Evolutionary conservation across 108 stramenopile species (phyloP).

Genomic region (Skeletonema tropicum): DNA sequence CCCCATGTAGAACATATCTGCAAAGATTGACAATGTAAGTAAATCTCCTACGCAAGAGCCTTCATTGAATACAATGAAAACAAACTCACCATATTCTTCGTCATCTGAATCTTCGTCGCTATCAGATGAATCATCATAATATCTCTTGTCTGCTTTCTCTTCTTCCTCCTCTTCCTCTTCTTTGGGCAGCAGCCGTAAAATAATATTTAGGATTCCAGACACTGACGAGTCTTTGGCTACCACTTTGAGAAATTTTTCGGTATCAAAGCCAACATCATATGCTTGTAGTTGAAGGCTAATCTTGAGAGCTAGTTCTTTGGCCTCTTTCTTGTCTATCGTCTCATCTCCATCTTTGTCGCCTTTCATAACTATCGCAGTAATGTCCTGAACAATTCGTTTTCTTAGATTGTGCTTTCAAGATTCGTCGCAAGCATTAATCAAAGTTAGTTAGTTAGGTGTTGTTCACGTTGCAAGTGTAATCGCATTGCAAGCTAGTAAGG

Average conservation of each 20-base stretch:
- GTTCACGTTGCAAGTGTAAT: too few species aligned
- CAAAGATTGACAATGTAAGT: not conserved
- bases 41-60: not conserved
- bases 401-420: constrained; percentile 34
- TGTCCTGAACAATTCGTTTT: constrained; percentile 41
- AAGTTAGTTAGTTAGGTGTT: too few species aligned
- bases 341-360: constrained; percentile 36
- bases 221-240: constrained; percentile 30
- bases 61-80: not conserved
- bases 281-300: constrained; percentile 40
- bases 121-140: constrained; percentile 8
- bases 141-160: not conserved
- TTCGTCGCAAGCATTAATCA: too few species aligned
- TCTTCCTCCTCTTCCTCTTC: not conserved
- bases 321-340: constrained; percentile 30
- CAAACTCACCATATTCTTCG: constrained; percentile 41
- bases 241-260: constrained; percentile 39
- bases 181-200: constrained; percentile 21
- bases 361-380: constrained; percentile 29
- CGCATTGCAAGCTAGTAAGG: not conserved
- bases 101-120: constrained; percentile 8
- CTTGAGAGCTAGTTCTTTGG: constrained; percentile 25
- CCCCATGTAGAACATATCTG: not conserved
- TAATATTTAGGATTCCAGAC: constrained; percentile 28
- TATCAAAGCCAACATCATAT: constrained; percentile 44